Evolutionary conservation across 148 eudicot genomes (phyloP), one percentile per base, ranked within the genome.

Genomic region (Camellia lanceoleosa): DNA sequence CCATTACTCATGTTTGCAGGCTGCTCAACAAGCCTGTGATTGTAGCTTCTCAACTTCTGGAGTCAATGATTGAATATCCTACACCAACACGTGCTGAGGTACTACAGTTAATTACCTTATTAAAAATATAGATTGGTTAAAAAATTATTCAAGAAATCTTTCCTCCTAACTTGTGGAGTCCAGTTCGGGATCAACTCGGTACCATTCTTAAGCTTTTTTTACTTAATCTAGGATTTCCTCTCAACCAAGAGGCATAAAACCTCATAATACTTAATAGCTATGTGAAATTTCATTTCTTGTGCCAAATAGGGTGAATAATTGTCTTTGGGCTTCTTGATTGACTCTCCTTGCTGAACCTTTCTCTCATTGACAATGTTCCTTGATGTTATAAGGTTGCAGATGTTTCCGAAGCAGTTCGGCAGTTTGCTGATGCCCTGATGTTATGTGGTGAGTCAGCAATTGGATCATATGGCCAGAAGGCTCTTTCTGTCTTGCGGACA

Each of bases 21-120:
- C 84, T 84, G 79, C 88, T 88, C 61, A 88, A 88, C 75, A 88
- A 88, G 86, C 90, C 90, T 2, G 88, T 88, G 49, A 84, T 88
- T 60, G 79, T 88, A 42, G 90, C 90, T 56, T 88, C 90, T 67
- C 88, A 88, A 68, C 87, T 88, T 65, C 82, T 88, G 16, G 90
- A 88, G 75, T 88, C 90, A 2, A 88, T 88, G 90, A 71, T 84
- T 67, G 88, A 88, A 78, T 88, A 77, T 75, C 90, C 90, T 70
- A 85, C 84, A 7, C 90, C 90, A 62, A 88, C 90, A 66, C 84
- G 90, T 62, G 90, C 90, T 3, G 90, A 88, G 90, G 90, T 87
- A 85, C 41, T 42, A 15, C 5, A 13, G 3, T 14, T 4, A 11
- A 7, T 6, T 19, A 2, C 12, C 67, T n/a, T 4, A 12, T 9